Evolutionary conservation across 2,329 filamentous ascomycete species (phyloP), one percentile per base, ranked within the genome.

Genomic region (Esteya vermicola): DNA sequence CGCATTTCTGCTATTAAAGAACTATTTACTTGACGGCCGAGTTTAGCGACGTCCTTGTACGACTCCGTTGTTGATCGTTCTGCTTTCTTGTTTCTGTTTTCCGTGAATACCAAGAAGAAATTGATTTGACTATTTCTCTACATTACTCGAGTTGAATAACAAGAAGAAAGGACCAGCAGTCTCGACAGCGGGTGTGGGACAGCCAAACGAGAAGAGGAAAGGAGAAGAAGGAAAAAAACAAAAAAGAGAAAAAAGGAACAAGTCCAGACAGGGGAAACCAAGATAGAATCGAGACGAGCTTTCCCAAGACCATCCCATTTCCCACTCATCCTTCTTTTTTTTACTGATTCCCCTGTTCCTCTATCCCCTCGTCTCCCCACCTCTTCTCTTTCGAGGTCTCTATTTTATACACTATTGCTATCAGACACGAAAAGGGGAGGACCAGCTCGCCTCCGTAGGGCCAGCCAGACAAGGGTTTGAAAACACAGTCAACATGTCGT

Each of bases 401-500:
- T n/a, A n/a, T n/a, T n/a, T n/a, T n/a, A n/a, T n/a, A n/a, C n/a
- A n/a, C n/a, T n/a, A n/a, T n/a, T n/a, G n/a, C n/a, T n/a, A n/a
- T n/a, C n/a, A n/a, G n/a, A n/a, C n/a, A n/a, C n/a, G n/a, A n/a
- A n/a, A n/a, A n/a, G n/a, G n/a, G n/a, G n/a, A n/a, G n/a, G n/a
- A n/a, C n/a, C n/a, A n/a, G n/a, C n/a, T n/a, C n/a, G n/a, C n/a
- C n/a, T n/a, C n/a, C n/a, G n/a, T n/a, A n/a, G n/a, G n/a, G n/a
- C n/a, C n/a, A n/a, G n/a, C n/a, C n/a, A n/a, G n/a, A n/a, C n/a
- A n/a, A n/a, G n/a, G n/a, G n/a, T n/a, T n/a, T n/a, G 25, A 16
- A 8, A 25, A 20, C 18, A 34, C 26, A 13, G 12, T 12, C n/a
- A 18, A 31, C 26, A 23, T 33, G 88, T 77, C 85, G 58, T 94